These are phyloP conservation scores for Cynara cardunculus DNA, from an alignment of 129 eudicot species.

Conservation along the genomic window DNA sequence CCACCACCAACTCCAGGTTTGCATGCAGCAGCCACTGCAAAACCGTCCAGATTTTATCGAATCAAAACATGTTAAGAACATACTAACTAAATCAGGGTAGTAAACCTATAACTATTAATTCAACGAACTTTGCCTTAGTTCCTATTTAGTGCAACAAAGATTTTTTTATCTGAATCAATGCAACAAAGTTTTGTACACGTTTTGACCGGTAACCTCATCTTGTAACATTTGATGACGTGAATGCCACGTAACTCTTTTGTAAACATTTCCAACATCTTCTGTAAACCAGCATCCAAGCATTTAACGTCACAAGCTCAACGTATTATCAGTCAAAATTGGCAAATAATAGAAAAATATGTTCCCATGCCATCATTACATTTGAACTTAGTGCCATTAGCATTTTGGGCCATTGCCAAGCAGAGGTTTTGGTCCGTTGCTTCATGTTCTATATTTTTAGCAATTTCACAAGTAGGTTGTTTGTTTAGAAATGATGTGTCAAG, in stretches of 20 bases:
- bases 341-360: not conserved
- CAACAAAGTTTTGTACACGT: not conserved
- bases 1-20: slow-evolving; percentile 5
- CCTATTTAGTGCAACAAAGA: not conserved
- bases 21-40: slow-evolving; percentile 12
- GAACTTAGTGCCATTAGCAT: not conserved
- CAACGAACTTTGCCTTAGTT: not conserved
- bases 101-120: not conserved
- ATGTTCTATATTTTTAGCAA: not conserved
- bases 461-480: not conserved
- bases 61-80: slow-evolving; percentile 10
- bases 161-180: not conserved
- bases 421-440: not conserved
- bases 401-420: not conserved
- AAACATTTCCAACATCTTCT: too few relatives aligned
- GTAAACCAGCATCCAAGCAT: not conserved
- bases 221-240: not conserved
- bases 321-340: not conserved
- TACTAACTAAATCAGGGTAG: not conserved
- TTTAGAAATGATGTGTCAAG: not conserved
- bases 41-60: slow-evolving; percentile 5
- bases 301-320: not conserved
- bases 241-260: not conserved
- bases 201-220: not conserved
- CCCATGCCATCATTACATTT: not conserved